Evolutionary conservation across 2,329 filamentous ascomycete genomes (phyloP).

Genomic region (Teratosphaeria nubilosa): DNA sequence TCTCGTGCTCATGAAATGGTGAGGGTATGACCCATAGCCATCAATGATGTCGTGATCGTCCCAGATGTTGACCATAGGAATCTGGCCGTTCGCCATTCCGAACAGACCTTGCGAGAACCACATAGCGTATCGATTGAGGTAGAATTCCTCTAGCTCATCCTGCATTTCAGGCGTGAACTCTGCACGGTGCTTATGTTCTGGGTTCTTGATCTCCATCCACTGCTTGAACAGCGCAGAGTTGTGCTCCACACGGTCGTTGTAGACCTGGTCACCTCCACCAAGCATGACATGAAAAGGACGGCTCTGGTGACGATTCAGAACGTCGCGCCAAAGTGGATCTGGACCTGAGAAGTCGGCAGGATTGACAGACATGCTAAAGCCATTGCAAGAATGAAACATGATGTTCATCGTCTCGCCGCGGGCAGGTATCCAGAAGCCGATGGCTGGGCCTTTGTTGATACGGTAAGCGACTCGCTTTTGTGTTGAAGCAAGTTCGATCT

Average conservation of each 20-base stretch:
- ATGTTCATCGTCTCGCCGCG: constrained; percentile 86
- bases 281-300: constrained; percentile 97
- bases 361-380: constrained; percentile 74
- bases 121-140: constrained; percentile 75
- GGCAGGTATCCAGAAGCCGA: constrained; percentile 90
- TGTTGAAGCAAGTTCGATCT: constrained; percentile 68
- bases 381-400: constrained; percentile 98
- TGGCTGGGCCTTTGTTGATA: constrained; percentile 81
- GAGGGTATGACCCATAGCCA: constrained; percentile 85
- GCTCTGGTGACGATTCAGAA: constrained; percentile 83
- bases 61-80: constrained; percentile 97
- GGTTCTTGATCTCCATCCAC: constrained; percentile 75
- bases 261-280: constrained; percentile 92
- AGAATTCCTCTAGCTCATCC: constrained; percentile 78
- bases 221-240: constrained; percentile 67
- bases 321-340: constrained; percentile 93
- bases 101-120: constrained; percentile 98
- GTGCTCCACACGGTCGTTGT: constrained; percentile 75
- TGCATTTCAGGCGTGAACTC: constrained; percentile 76
- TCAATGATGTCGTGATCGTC: constrained; percentile 68
- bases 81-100: constrained; percentile 83
- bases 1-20: constrained; percentile 81
- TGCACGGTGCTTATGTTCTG: constrained; percentile 65
- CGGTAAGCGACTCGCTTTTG: constrained; percentile 89
- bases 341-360: constrained; percentile 76